Percentiles rank a stretch among this genome's conserved stretches.
Conservation (phyloP, 768 basidiomycete species). For the Russula virescens region DNA sequence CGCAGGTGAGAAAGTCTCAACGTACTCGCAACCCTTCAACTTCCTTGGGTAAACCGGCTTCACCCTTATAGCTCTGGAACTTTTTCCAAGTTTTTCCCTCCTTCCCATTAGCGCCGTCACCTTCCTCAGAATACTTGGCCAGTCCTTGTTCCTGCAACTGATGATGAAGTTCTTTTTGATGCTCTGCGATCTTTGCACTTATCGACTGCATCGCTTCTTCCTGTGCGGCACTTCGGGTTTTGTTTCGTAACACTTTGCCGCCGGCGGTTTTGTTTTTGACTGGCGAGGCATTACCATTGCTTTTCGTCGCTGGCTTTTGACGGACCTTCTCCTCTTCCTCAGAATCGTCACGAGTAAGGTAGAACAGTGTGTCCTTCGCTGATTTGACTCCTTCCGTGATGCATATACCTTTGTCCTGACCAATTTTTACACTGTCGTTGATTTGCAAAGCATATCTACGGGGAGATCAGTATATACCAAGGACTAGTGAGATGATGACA, state of each 20-base stretch:
- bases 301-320: conserved; percentile 50
- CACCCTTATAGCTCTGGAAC: conserved; percentile 96
- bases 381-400: conserved; percentile 83
- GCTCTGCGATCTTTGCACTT: conserved; percentile 73
- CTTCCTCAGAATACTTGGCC: conserved; percentile 77
- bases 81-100: conserved; percentile 93
- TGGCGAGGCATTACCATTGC: conserved; percentile 60
- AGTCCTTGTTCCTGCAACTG: conserved; percentile 75
- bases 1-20: conserved; percentile 9
- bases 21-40: conserved; percentile 74
- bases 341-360: conserved; percentile 58
- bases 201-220: conserved; percentile 78
- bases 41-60: conserved; percentile 82
- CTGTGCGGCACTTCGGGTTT: conserved; percentile 82
- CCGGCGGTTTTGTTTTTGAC: conserved; percentile 69
- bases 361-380: conserved; percentile 84
- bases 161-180: conserved; percentile 79
- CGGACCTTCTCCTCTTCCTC: conserved; percentile 50
- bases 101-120: conserved; percentile 65
- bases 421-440: conserved; percentile 82
- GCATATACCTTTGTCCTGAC: conserved; percentile 54
- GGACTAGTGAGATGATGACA: conserved; percentile 19
- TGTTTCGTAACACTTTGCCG: conserved; percentile 84
- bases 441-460: conserved; percentile 81
- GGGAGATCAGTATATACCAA: neutral